Evolutionary conservation across 768 basidiomycete genomes (phyloP).

Genomic region (Boletus coccyginus): DNA sequence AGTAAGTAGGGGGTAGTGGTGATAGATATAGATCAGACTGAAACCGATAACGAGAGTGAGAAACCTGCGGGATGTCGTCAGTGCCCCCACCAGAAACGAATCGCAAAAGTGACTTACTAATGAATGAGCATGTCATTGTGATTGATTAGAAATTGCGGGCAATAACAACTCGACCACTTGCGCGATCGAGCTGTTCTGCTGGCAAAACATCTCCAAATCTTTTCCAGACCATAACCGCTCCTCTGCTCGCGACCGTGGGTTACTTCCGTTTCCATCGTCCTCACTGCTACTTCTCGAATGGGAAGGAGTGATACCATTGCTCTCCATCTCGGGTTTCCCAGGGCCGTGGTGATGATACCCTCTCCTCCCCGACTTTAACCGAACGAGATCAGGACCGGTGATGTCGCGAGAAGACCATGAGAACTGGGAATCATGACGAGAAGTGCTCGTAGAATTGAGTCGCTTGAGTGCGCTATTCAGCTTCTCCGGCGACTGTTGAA

Average conservation of each 20-base stretch:
- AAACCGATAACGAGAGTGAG: slow-evolving; percentile 22
- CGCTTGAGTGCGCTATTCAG: slow-evolving; percentile 36
- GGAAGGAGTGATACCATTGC: slow-evolving; percentile 17
- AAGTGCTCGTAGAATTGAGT: slow-evolving; percentile 15
- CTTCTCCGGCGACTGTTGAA: slow-evolving; percentile 25
- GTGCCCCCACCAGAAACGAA: not conserved
- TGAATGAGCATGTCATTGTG: slow-evolving; percentile 16
- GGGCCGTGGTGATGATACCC: slow-evolving; percentile 62
- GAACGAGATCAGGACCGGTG: slow-evolving; percentile 39
- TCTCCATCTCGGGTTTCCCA: slow-evolving; percentile 64
- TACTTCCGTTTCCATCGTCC: slow-evolving; percentile 29
- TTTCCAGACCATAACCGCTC: slow-evolving; percentile 72
- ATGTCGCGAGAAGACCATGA: slow-evolving; percentile 25
- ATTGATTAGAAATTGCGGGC: slow-evolving; percentile 43
- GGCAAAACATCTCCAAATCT: slow-evolving; percentile 80
- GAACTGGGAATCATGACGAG: slow-evolving; percentile 23
- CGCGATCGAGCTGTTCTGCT: slow-evolving; percentile 86
- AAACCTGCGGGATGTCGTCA: slow-evolving; percentile 15
- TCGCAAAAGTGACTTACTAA: slow-evolving; percentile 20
- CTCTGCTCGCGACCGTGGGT: slow-evolving; percentile 37
- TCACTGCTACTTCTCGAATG: slow-evolving; percentile 31
- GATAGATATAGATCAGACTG: slow-evolving; percentile 28
- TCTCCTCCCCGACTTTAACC: slow-evolving; percentile 71
- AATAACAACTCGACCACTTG: slow-evolving; percentile 66
- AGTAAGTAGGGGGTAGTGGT: slow-evolving; percentile 23